A percentile compares a stretch with the other conserved stretches of the same genome.
phyloP scores from a whole-genome alignment of 129 eudicot genomes.

The Arctium minus region DNA sequence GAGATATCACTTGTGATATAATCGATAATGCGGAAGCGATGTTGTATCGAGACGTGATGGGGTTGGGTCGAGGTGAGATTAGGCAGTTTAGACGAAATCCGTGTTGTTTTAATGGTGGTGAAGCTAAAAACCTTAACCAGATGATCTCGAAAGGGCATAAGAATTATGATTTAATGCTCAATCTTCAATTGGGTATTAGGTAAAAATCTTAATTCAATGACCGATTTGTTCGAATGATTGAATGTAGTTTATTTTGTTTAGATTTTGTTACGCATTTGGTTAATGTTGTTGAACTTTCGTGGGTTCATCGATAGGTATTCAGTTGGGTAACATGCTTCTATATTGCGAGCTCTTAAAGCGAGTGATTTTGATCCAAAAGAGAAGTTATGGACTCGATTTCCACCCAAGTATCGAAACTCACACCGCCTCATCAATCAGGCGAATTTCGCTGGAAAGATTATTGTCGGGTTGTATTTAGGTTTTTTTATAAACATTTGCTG shows the following conservation, averaged over 20 bases:
- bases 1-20: conserved; percentile 95
- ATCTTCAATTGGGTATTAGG: conserved; percentile 98
- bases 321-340: conserved; percentile 77
- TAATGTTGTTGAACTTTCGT: not conserved
- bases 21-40: conserved; percentile 82
- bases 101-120: conserved; percentile 68
- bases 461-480: conserved; percentile 96
- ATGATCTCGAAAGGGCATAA: conserved; percentile 90
- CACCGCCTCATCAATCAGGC: conserved; percentile 87
- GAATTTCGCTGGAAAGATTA: conserved; percentile 98
- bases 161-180: conserved; percentile 91
- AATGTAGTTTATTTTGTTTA: not conserved
- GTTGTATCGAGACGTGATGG: conserved; percentile 63
- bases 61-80: conserved; percentile 42
- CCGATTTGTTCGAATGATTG: not conserved
- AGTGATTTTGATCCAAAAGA: conserved; percentile 92
- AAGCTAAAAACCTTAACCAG: conserved; percentile 80
- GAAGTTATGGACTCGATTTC: conserved; percentile 94
- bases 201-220: conserved; percentile 6
- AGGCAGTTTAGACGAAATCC: conserved; percentile 62
- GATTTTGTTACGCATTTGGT: not conserved
- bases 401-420: conserved; percentile 80
- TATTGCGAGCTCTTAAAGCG: conserved; percentile 49
- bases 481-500: not conserved
- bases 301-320: conserved; percentile 82